Evolutionary conservation across 768 basidiomycete genomes (phyloP), one percentile per base, ranked within the genome.

Genomic region (Amanita polypyramis): DNA sequence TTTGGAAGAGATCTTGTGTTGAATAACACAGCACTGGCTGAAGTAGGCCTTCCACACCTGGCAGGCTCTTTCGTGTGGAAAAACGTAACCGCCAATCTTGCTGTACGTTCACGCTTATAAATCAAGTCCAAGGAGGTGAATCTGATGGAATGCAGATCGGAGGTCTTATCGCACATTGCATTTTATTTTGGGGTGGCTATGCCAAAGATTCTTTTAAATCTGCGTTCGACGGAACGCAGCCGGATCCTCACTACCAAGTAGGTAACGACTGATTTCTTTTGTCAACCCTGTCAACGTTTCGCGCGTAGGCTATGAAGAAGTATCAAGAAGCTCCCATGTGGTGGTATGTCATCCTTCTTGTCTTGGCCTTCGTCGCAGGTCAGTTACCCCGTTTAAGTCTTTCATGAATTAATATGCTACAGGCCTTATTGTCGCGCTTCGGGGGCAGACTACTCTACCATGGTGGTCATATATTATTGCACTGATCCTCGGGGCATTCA

Each of bases 391-490:
- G n/a, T 10, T 21, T n/a, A 21, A 5, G 3, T 7, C 14, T 12
- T 11, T n/a, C 19, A 15, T 50, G 38, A 19, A 21, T 7, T 27
- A 27, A 33, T 17, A 15, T 45, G 15, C 10, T 30, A 12, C 54
- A 72, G 77, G 78, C 15, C 63, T 82, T 45, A 69, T 79, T 33
- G 78, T 78, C 14, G 71, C 77, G 1, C 43, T 77, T 51, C 76
- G 70, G 52, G 79, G 77, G 11, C 66, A 80, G 52, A 80, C 79
- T 1, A 78, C 78, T 0, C 68, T 83, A 14, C 75, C 79, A 3
- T 76, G 73, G 72, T 80, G 76, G 72, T 76, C 76, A 1, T 82
- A 75, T 56, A 70, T 83, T 29, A 58, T 77, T 42, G 77, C 80
- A 0, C 60, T 82, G 15, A 56, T 75, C 9, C 59, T 77, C 11